Percentiles rank a stretch among this genome's conserved stretches.
phyloP scores from a whole-genome alignment of 1,139 yeast species.

The Saccharomycopsis hybrid region DNA sequence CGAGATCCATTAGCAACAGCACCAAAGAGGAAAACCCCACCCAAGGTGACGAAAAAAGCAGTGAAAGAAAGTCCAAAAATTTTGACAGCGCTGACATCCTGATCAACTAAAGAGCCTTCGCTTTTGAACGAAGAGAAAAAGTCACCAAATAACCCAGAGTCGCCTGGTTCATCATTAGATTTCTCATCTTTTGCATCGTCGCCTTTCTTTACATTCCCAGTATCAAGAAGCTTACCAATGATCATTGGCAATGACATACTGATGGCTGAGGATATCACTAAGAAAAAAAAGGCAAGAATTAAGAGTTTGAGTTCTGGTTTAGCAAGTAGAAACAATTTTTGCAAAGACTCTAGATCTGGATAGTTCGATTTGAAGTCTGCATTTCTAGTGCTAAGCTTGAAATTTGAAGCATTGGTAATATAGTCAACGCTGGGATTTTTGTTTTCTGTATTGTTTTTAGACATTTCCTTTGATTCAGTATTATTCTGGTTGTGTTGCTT shows the following conservation, averaged over 20 bases:
- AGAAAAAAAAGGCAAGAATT: constrained; percentile 52
- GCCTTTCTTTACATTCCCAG: constrained; percentile 30
- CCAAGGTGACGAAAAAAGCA: constrained; percentile 43
- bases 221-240: constrained; percentile 72
- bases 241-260: constrained; percentile 74
- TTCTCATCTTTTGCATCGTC: constrained; percentile 24
- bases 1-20: constrained; percentile 78
- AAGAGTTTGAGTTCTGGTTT: constrained; percentile 46
- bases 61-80: constrained; percentile 47
- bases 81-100: constrained; percentile 17
- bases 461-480: too few relatives aligned
- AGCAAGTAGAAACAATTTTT: constrained; percentile 46
- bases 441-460: too few relatives aligned
- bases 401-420: constrained; percentile 12
- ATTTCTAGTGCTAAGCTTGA: constrained; percentile 21
- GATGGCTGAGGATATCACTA: constrained; percentile 55
- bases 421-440: background rate
- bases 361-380: constrained; percentile 28
- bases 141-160: constrained; percentile 17
- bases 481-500: too few relatives aligned
- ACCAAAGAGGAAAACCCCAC: constrained; percentile 60
- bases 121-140: constrained; percentile 4
- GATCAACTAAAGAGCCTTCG: constrained; percentile 13
- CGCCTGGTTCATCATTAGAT: too few relatives aligned
- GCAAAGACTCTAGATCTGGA: constrained; percentile 27